Evolutionary conservation across 345 rosid genomes (phyloP).

Genomic region (Dipteronia dyeriana): DNA sequence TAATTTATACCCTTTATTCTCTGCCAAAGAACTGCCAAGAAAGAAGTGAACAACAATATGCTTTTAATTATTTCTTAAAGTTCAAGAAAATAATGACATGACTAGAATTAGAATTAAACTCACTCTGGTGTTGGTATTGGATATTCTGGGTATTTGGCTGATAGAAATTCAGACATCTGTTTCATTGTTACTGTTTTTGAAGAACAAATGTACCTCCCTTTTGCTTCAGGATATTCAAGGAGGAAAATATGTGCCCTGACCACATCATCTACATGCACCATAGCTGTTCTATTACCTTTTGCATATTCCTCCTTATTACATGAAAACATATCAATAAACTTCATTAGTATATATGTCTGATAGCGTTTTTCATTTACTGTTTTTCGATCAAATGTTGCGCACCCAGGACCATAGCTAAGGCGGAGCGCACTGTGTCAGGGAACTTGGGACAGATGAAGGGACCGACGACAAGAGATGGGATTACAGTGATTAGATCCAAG

Average conservation of each 20-base stretch:
- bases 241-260: conserved; percentile 45
- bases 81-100: no score
- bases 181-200: conserved; percentile 12
- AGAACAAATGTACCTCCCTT: conserved; percentile 49
- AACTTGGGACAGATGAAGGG: conserved; percentile 42
- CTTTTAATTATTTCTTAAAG: no score
- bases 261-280: conserved; percentile 47
- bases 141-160: conserved; percentile 33
- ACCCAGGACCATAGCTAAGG: conserved; percentile 34
- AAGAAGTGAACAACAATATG: no score
- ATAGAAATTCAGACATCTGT: conserved; percentile 30
- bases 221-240: conserved; percentile 32
- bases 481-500: conserved; percentile 38
- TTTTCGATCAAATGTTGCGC: no score
- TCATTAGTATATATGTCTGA: conserved; percentile 14
- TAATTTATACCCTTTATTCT: no score
- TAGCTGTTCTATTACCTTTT: background rate
- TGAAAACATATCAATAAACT: background rate
- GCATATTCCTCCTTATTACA: conserved; percentile 3
- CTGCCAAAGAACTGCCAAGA: no score
- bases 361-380: no score
- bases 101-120: conserved; percentile 25
- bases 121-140: conserved; percentile 26
- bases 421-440: conserved; percentile 18
- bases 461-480: conserved; percentile 34